Evolutionary conservation across 106 monocot species (phyloP).

Genomic region (Dioscorea alata): DNA sequence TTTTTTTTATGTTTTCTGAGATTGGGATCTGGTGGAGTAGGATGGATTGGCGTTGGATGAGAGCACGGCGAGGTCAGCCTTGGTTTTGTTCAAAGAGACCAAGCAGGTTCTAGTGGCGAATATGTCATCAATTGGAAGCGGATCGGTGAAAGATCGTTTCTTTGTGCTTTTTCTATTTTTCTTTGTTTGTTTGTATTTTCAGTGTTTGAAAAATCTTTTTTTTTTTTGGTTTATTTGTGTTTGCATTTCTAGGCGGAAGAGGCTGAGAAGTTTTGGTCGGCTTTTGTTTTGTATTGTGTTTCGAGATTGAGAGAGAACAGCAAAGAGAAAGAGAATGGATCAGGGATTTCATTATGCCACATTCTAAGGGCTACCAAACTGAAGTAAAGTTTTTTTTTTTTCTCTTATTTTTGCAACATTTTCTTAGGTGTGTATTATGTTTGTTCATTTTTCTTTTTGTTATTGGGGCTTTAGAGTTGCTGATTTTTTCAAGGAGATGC

Average conservation of each 20-base stretch:
- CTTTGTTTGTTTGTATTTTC: not conserved
- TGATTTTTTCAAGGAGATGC: constrained; percentile 92
- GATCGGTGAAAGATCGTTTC: constrained; percentile 40
- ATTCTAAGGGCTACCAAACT: constrained; percentile 68
- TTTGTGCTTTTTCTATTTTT: not conserved
- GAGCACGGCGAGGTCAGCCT: constrained; percentile 40
- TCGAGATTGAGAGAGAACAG: constrained; percentile 24
- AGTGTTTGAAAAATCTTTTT: constrained; percentile 1
- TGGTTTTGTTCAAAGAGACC: constrained; percentile 59
- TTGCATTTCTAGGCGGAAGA: constrained; percentile 55
- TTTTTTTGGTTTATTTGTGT: not conserved
- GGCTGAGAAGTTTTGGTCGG: constrained; percentile 76
- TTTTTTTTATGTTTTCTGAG: not conserved
- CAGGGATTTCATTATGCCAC: constrained; percentile 43
- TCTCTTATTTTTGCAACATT: not conserved
- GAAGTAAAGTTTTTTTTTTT: constrained; percentile 36
- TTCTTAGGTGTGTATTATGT: not conserved
- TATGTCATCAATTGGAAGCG: constrained; percentile 60
- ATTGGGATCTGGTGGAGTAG: constrained; percentile 28
- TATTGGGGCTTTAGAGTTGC: constrained; percentile 38
- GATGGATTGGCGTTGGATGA: constrained; percentile 50
- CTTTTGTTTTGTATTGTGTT: constrained; percentile 74
- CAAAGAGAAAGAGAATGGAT: constrained; percentile 24
- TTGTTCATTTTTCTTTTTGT: not conserved
- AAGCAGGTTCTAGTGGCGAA: constrained; percentile 47